phyloP scores from a whole-genome alignment of 2,329 filamentous ascomycete genomes.

The Paecilomyces formosus region DNA sequence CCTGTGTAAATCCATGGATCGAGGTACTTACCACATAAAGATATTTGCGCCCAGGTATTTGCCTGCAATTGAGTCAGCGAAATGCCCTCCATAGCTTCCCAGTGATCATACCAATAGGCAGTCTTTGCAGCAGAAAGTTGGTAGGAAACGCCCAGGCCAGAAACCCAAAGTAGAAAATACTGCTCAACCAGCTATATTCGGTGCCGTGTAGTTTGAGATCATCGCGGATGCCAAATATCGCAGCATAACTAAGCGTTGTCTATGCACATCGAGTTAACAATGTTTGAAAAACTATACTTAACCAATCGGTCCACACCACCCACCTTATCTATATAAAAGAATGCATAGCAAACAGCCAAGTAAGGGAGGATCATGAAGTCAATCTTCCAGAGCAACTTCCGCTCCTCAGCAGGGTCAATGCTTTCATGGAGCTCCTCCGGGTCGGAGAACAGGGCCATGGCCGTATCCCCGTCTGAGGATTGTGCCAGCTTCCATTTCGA shows the following conservation, averaged over 20 bases:
- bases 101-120: conserved; percentile 39
- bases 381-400: conserved; percentile 46
- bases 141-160: conserved; percentile 49
- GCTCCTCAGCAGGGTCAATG: conserved; percentile 41
- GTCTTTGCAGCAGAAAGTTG: conserved; percentile 45
- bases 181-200: conserved; percentile 51
- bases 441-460: conserved; percentile 44
- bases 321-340: conserved; percentile 44
- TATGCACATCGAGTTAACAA: conserved; percentile 15
- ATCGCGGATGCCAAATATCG: conserved; percentile 56
- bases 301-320: not conserved
- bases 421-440: conserved; percentile 41
- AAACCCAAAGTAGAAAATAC: conserved; percentile 52
- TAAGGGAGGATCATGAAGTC: conserved; percentile 55
- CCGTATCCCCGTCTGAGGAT: conserved; percentile 40
- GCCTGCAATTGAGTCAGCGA: conserved; percentile 17
- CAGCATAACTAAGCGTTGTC: conserved; percentile 55
- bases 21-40: conserved; percentile 42
- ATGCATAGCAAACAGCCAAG: conserved; percentile 47
- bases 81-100: not conserved
- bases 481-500: conserved; percentile 22
- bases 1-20: no score
- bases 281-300: not conserved
- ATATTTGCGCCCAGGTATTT: conserved; percentile 52
- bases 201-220: conserved; percentile 51